Evolutionary conservation across 306 rosid genomes (phyloP).

Genomic region (Corylus americana): DNA sequence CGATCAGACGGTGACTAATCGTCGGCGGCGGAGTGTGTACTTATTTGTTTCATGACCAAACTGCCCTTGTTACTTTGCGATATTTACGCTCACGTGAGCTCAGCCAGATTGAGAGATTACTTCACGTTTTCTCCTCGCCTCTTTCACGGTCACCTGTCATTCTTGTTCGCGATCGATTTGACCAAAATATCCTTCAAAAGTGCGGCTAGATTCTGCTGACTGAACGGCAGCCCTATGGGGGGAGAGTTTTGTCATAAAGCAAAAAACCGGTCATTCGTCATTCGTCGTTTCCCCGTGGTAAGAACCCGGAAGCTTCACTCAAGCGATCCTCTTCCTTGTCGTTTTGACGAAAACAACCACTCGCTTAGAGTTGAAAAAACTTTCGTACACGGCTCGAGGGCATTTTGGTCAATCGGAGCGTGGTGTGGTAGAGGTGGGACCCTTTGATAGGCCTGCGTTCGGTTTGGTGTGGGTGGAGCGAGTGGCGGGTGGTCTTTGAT

Average conservation of each 20-base stretch:
- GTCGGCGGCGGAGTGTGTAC: neutral
- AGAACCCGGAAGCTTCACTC: conserved; percentile 11
- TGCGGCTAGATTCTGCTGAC: neutral
- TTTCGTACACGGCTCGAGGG: neutral
- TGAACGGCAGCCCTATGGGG: neutral
- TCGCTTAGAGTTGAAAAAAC: neutral
- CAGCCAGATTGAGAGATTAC: conserved; percentile 21
- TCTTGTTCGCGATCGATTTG: conserved; percentile 22
- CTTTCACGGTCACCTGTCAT: conserved; percentile 32
- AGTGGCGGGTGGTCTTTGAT: neutral
- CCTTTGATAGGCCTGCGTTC: neutral
- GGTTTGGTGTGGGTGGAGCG: neutral
- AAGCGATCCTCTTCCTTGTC: neutral
- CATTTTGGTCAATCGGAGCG: conserved; percentile 30
- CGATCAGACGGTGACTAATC: conserved; percentile 8
- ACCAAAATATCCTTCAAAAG: conserved; percentile 39
- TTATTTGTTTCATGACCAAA: conserved; percentile 28
- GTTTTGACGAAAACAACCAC: conserved; percentile 12
- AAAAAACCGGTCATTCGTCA: neutral
- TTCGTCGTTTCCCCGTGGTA: neutral
- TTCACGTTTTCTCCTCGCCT: conserved; percentile 49
- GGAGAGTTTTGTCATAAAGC: conserved; percentile 22
- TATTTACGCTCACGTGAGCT: conserved; percentile 33
- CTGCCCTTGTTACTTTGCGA: conserved; percentile 25
- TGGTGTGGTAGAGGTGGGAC: neutral